phyloP scores from a whole-genome alignment of 257 asterid genomes.

The Scutellaria barbata region DNA sequence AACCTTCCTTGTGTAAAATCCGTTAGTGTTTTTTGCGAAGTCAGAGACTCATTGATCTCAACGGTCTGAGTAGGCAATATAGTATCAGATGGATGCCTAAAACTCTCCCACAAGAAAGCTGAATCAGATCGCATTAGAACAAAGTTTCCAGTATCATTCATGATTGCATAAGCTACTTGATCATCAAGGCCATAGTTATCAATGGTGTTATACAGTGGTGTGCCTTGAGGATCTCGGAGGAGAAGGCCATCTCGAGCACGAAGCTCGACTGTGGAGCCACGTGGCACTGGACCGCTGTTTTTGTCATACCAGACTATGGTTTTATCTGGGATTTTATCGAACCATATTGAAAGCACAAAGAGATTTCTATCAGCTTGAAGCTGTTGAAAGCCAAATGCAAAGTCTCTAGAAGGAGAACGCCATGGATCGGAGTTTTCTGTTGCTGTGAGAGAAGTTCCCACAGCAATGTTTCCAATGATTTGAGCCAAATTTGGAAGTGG shows the following conservation, averaged over 20 bases:
- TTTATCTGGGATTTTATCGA: slow-evolving; percentile 45
- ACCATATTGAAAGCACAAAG: slow-evolving; percentile 60
- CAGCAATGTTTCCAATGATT: slow-evolving; percentile 5
- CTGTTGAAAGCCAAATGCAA: slow-evolving; percentile 61
- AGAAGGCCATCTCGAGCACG: slow-evolving; percentile 44
- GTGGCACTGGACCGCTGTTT: slow-evolving; percentile 38
- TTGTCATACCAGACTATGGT: slow-evolving; percentile 59
- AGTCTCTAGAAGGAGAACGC: slow-evolving; percentile 62
- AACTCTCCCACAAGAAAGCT: slow-evolving; percentile 56
- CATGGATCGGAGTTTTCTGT: slow-evolving; percentile 43
- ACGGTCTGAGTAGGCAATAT: slow-evolving; percentile 43
- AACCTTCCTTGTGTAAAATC: slow-evolving; percentile 56
- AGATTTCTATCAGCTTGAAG: slow-evolving; percentile 21
- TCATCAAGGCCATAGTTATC: background rate
- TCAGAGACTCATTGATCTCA: slow-evolving; percentile 29
- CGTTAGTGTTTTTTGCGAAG: slow-evolving; percentile 34
- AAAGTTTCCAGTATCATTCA: slow-evolving; percentile 65
- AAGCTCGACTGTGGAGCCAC: slow-evolving; percentile 45
- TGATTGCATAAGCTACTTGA: slow-evolving; percentile 38
- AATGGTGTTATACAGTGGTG: slow-evolving; percentile 30
- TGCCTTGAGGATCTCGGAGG: slow-evolving; percentile 47
- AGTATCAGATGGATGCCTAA: slow-evolving; percentile 43
- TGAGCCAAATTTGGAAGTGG: slow-evolving; percentile 40
- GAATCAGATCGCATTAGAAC: slow-evolving; percentile 37
- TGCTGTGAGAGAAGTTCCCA: slow-evolving; percentile 47